A percentile compares a stretch with the other conserved stretches of the same genome.
Evolutionary conservation across 345 rosid species (phyloP).

Genomic region (Populus tremula): DNA sequence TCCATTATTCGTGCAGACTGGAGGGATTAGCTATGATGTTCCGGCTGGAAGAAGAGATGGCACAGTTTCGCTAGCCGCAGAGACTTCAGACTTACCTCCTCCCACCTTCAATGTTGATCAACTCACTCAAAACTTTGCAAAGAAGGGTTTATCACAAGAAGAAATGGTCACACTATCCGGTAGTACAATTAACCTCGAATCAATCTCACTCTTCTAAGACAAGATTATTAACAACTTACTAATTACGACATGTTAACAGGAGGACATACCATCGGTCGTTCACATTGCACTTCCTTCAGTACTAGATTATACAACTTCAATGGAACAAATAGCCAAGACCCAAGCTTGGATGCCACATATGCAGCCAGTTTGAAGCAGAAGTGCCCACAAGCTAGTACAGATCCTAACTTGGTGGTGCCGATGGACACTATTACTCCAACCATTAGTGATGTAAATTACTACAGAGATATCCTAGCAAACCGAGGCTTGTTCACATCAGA

Average conservation of each 20-base stretch:
- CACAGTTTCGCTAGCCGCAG: constrained; percentile 40
- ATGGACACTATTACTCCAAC: constrained; percentile 19
- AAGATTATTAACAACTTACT: background rate
- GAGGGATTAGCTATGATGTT: constrained; percentile 48
- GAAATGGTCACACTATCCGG: constrained; percentile 26
- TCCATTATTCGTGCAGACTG: constrained; percentile 20
- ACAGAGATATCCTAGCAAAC: constrained; percentile 11
- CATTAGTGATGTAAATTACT: constrained; percentile 16
- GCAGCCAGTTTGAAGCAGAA: constrained; percentile 22
- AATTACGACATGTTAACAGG: constrained; percentile 6
- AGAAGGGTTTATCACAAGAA: constrained; percentile 18
- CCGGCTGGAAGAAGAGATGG: constrained; percentile 68
- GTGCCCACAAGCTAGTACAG: constrained; percentile 13
- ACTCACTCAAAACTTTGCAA: constrained; percentile 13
- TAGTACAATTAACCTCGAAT: background rate
- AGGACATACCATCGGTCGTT: constrained; percentile 25
- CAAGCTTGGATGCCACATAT: constrained; percentile 17
- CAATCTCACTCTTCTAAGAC: background rate
- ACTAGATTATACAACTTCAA: constrained; percentile 25
- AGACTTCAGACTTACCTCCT: constrained; percentile 19
- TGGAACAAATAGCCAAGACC: constrained; percentile 8
- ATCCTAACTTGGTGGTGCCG: constrained; percentile 20
- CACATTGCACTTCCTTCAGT: constrained; percentile 23
- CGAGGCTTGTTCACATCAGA: constrained; percentile 29
- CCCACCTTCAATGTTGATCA: constrained; percentile 11